Evolutionary conservation across 306 rosid species (phyloP), one percentile per base, ranked within the genome.

Genomic region (Cyamopsis tetragonoloba): DNA sequence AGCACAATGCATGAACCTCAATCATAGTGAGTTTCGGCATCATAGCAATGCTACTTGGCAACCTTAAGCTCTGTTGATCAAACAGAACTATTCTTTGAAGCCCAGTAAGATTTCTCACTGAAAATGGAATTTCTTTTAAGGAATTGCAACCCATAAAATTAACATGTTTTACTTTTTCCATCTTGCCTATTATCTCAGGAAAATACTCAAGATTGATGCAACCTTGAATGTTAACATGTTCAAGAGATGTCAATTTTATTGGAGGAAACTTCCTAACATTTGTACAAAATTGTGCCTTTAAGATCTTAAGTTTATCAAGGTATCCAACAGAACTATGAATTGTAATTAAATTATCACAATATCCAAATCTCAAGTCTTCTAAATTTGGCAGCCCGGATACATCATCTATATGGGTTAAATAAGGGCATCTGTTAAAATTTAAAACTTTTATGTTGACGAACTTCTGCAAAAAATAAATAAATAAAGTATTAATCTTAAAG

Each of bases 201-300:
- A 65, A 54, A 5, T 10, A 37, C 17, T 18, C 12, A 1, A 73
- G 66, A 20, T 15, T 44, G 0, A 0, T 0, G 35, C 68, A 74
- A 0, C 3, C 0, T 0, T 58, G 66, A 23, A 74, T 42, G 0
- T 6, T 0, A 1, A 66, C 32, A 5, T 3, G 0, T 11, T 59
- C 5, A 27, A 62, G 62, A 17, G 55, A 70, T 9, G 75, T 4
- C 12, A 30, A 42, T 2, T 18, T 4, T 1, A 70, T 3, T 10
- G 44, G 34, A 28, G 75, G 66, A 43, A 70, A 56, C 19, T 17
- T 43, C 20, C 4, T n/a, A 22, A 70, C 58, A 34, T 30, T 44
- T 1, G 0, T 7, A 47, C 75, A 70, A 1, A 3, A 2, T 0
- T 1, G 0, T 11, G 58, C 75, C 6, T 4, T 2, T 14, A 70